Percentiles rank a stretch among this genome's conserved stretches.
These are phyloP conservation scores for Knufia fluminis DNA, from an alignment of 2,329 filamentous ascomycete species.

Conservation along the genomic window DNA sequence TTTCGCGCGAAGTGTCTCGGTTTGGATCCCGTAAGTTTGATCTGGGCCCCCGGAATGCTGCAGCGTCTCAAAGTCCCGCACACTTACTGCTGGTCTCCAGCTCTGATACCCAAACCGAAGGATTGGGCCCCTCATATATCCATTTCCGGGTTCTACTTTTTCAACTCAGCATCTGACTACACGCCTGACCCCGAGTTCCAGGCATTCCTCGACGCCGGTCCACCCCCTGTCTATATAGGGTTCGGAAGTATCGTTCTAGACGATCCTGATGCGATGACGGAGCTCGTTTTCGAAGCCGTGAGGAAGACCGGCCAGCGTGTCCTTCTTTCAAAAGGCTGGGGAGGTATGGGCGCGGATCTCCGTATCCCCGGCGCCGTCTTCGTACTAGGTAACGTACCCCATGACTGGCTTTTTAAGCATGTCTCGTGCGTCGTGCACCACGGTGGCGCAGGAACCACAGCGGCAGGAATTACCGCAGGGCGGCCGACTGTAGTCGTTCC, in stretches of 20 bases:
- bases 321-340: conserved; percentile 49
- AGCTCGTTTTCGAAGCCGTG: conserved; percentile 41
- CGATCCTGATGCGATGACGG: conserved; percentile 37
- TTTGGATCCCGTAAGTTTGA: conserved; percentile 31
- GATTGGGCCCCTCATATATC: conserved; percentile 34
- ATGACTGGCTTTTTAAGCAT: conserved; percentile 50
- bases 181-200: conserved; percentile 33
- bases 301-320: conserved; percentile 40
- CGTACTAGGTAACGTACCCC: conserved; percentile 47
- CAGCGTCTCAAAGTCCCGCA: conserved; percentile 32
- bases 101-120: conserved; percentile 32
- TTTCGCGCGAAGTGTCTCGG: conserved; percentile 32
- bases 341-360: conserved; percentile 33
- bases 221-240: conserved; percentile 47
- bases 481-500: conserved; percentile 47
- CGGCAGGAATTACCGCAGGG: conserved; percentile 44
- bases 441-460: conserved; percentile 46
- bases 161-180: conserved; percentile 31
- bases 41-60: conserved; percentile 30
- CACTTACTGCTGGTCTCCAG: conserved; percentile 40
- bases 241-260: conserved; percentile 50
- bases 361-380: conserved; percentile 34
- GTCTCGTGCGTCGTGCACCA: conserved; percentile 50
- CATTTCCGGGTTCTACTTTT: conserved; percentile 41
- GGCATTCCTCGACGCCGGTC: conserved; percentile 38